A percentile compares a stretch with the other conserved stretches of the same genome.
Evolutionary conservation across 176 grass and related monocot genomes (phyloP).

Genomic region (Poa pratensis): DNA sequence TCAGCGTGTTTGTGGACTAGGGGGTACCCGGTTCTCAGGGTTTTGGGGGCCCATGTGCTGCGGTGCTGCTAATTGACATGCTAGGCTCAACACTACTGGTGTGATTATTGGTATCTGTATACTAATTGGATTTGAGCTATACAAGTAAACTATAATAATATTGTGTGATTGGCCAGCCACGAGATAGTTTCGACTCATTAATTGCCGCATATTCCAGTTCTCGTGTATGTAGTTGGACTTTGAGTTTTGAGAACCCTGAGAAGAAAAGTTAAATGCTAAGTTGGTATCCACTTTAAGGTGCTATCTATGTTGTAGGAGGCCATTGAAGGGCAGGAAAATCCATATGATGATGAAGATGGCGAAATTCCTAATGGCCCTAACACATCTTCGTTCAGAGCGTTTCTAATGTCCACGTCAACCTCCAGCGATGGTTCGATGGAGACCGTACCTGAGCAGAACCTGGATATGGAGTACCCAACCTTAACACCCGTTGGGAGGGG

Average conservation of each 20-base stretch:
- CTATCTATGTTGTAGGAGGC: slow-evolving; percentile 55
- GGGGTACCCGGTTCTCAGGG: background rate
- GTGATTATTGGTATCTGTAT: background rate
- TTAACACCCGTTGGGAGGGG: slow-evolving; percentile 65
- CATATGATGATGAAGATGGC: slow-evolving; percentile 55
- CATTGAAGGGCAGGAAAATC: slow-evolving; percentile 42
- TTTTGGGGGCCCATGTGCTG: background rate
- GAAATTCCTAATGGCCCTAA: slow-evolving; percentile 70
- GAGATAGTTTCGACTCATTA: background rate
- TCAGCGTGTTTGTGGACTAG: background rate
- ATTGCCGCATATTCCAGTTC: background rate
- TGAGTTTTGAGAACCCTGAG: background rate
- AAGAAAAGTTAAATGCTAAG: background rate
- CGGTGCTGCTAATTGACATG: background rate
- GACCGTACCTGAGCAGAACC: slow-evolving; percentile 49
- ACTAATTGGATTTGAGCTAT: background rate
- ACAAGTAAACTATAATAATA: background rate
- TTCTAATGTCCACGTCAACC: slow-evolving; percentile 64
- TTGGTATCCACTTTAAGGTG: background rate
- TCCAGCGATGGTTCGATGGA: slow-evolving; percentile 40
- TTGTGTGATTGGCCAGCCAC: background rate
- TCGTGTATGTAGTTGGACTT: background rate
- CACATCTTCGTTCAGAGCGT: slow-evolving; percentile 95
- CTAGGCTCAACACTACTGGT: background rate
- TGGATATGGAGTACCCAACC: slow-evolving; percentile 51